Evolutionary conservation across 192 early-diverging fungal species (phyloP).

Genomic region (Diversispora epigaea): DNA sequence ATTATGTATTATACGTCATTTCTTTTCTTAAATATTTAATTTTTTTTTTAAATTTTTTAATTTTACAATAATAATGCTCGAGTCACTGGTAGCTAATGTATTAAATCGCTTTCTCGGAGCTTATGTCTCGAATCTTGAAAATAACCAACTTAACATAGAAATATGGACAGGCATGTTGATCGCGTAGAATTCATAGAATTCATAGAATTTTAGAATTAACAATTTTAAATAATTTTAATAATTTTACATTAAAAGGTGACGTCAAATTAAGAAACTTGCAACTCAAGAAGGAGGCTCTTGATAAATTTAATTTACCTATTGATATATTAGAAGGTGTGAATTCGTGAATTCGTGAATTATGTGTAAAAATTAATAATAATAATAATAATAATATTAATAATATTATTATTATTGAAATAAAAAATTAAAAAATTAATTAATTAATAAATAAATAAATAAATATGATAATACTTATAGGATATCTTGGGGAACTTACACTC

Average conservation of each 20-base stretch:
- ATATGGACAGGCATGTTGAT: conserved; percentile 87
- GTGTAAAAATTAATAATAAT: neutral
- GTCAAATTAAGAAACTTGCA: conserved; percentile 91
- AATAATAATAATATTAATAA: neutral
- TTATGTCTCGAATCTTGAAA: conserved; percentile 93
- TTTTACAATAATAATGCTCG: conserved; percentile 58
- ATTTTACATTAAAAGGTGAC: conserved; percentile 66
- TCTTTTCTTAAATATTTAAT: neutral
- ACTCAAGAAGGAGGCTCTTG: conserved; percentile 85
- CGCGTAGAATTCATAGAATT: neutral
- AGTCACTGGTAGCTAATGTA: conserved; percentile 72
- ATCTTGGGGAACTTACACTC: conserved; percentile 87
- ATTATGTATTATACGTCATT: neutral
- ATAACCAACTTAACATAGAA: conserved; percentile 90
- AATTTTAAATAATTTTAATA: neutral
- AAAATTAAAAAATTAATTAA: conserved; percentile 5
- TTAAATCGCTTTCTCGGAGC: conserved; percentile 88
- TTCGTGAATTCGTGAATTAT: conserved; percentile 1
- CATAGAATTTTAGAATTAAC: neutral
- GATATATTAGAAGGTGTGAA: conserved; percentile 80
- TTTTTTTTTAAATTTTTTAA: neutral
- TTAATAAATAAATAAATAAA: neutral
- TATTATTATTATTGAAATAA: neutral
- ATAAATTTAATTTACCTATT: conserved; percentile 92
- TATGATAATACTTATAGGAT: conserved; percentile 52